These are phyloP conservation scores for Protea cynaroides DNA, from an alignment of 164 flowering plant genomes.

Conservation along the genomic window DNA sequence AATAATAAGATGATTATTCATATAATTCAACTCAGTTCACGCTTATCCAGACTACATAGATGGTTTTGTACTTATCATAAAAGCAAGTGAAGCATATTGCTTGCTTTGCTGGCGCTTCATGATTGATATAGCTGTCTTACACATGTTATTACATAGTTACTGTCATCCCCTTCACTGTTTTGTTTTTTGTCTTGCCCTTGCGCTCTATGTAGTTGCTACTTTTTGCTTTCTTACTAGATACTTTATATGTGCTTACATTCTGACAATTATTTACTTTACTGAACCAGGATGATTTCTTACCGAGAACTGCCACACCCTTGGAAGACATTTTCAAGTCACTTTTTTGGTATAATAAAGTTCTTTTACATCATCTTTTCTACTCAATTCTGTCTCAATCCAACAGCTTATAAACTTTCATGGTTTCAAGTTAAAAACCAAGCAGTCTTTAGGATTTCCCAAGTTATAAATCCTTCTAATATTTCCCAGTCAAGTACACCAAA, in stretches of 20 bases:
- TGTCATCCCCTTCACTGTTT: background rate
- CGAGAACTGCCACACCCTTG: slow-evolving; percentile 89
- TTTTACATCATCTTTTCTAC: slow-evolving; percentile 19
- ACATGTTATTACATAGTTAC: too few species aligned
- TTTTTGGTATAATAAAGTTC: slow-evolving; percentile 67
- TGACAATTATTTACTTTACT: slow-evolving; percentile 11
- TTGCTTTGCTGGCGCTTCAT: background rate
- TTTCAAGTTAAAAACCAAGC: background rate
- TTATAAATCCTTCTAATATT: background rate
- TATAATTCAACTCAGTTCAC: too few species aligned
- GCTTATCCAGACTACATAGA: too few species aligned
- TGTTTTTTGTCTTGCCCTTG: background rate
- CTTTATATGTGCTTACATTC: background rate
- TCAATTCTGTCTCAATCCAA: background rate
- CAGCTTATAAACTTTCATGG: background rate
- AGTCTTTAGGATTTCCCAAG: background rate
- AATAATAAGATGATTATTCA: background rate
- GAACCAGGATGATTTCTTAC: slow-evolving; percentile 95
- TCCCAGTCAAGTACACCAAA: background rate
- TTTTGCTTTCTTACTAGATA: background rate
- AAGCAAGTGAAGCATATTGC: too few species aligned
- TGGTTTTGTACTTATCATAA: too few species aligned
- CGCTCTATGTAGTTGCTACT: background rate
- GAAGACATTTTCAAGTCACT: slow-evolving; percentile 90
- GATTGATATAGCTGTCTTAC: too few species aligned